These are phyloP conservation scores for Lanmaoa rubissima DNA, from an alignment of 768 basidiomycete species.

Conservation along the genomic window DNA sequence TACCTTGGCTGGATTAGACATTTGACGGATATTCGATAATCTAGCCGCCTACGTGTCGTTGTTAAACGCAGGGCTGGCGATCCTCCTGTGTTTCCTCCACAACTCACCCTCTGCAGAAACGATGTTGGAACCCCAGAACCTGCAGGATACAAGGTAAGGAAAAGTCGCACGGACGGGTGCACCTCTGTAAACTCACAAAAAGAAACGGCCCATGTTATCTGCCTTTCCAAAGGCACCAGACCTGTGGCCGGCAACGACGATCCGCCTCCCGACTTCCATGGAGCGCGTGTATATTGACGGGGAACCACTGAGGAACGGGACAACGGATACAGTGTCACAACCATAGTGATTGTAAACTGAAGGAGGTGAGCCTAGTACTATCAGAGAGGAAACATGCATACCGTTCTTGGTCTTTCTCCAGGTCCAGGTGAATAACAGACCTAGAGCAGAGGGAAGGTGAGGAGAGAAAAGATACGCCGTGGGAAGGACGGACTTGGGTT, in stretches of 20 bases:
- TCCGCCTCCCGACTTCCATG: constrained; percentile 19
- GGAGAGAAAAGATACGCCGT: not conserved
- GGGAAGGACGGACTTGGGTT: constrained; percentile 14
- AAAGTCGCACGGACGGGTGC: not conserved
- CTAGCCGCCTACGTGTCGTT: constrained; percentile 20
- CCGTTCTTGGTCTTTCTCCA: constrained; percentile 24
- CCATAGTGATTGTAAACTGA: constrained; percentile 21
- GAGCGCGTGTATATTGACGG: constrained; percentile 24
- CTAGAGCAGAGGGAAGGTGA: constrained; percentile 1
- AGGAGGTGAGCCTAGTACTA: not conserved
- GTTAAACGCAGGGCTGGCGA: constrained; percentile 22
- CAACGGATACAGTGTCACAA: constrained; percentile 21
- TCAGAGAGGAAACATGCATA: not conserved
- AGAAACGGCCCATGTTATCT: constrained; percentile 5
- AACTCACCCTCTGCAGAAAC: constrained; percentile 9
- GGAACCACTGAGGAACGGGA: constrained; percentile 18
- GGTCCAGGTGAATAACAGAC: constrained; percentile 20
- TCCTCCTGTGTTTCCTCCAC: constrained; percentile 24
- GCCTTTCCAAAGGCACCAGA: constrained; percentile 21
- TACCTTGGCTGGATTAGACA: constrained; percentile 14
- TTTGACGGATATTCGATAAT: not conserved
- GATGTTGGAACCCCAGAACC: constrained; percentile 21
- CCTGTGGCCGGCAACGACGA: constrained; percentile 18
- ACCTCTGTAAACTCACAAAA: constrained; percentile 16
- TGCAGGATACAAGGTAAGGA: constrained; percentile 1